Base-by-base conservation (phyloP, 352 stramenopile genomes). In the Pythium monospermum region DNA sequence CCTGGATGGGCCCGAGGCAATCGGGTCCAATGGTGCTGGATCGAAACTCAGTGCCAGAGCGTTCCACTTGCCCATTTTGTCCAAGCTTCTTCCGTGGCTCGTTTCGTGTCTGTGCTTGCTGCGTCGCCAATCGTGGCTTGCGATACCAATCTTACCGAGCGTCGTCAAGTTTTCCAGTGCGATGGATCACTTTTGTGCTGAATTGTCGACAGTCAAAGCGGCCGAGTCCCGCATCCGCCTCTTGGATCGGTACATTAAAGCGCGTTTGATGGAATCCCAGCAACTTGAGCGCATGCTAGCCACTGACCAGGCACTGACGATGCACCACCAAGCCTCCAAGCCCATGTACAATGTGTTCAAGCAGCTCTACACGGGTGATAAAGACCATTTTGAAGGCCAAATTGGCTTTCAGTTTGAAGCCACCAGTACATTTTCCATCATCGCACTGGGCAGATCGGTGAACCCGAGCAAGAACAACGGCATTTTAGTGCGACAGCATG, bases 391-490 rank as follows among this genome's bases (percentile, higher is more conserved):
- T 48, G 84, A 94, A 57, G 84, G 84, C 0, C 84, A 94, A 52
- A 94, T 94, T 52, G 84, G 84, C 5, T 94, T 94, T 41, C 84
- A 94, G 46, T 94, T 94, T 61, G 84, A 94, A 63, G 82, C 84
- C 6, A 86, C 67, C 3, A 89, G 82, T 38, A 85, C 74, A 0
- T 94, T 94, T 57, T 69, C 59, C 23, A 81, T 94, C 41, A 71
- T 92, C n/a, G 84, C 82, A 6, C 58, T 94, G 13, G 84, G 84
- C 1, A 73, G 84, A 2, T 91, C 82, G 6, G 82, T 93, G 32
- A 91, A 94, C 49, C 68, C 76, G 5, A 55, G 41, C 6, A 74
- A 77, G 33, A 85, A 92, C 39, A 62, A 61, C 39, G 84, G 84
- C 3, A 56, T 71, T 35, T 48, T 94, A 4, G 71, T 85, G 3